Evolutionary conservation across 179 eudicot genomes (phyloP), one percentile per base, ranked within the genome.

Genomic region (Beta lomatogona): DNA sequence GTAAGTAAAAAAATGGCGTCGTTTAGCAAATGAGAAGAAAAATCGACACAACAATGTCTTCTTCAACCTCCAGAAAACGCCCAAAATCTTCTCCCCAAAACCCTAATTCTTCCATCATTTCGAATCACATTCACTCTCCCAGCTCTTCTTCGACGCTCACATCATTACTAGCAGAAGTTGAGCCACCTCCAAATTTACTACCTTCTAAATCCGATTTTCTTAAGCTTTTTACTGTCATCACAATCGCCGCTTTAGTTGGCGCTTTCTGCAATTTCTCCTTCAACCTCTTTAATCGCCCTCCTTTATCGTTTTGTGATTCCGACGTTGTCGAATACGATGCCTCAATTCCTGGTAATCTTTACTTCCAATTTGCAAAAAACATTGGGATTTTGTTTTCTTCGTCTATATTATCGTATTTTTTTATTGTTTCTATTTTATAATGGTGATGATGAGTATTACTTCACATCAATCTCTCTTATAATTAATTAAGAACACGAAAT

Each of bases 121-220:
- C 64, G 54, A 70, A 36, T 75, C 73, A 59, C 0, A 45, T 77
- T 60, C 77, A 60, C 0, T 66, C 79, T 59, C 77, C 71, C 22
- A 50, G 36, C 19, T 55, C 83, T 3, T 79, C 82, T 53, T 74
- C 90, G n/a, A 71, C 82, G 21, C 57, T 85, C 61, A 78, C 81
- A 0, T 70, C 75, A 31, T 15, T 76, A 71, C 60, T 84, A 4
- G 70, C 81, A 45, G 84, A 90, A 76, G 67, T 75, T 41, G 88
- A 89, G 68, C 97, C 97, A n/a, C 83, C 97, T 14, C 79, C 88
- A 6, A 67, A 66, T 80, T 80, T 90, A 36, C 86, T 92, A 22
- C 97, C 98, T 2, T 89, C 97, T 3, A 88, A 80, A 79, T 63
- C 88, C 79, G 98, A 95, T 28, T 79, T 93, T 41, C 41, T 84